Evolutionary conservation across 192 early-diverging fungal species (phyloP), one percentile per base, ranked within the genome.

Genomic region (Podila epigama): DNA sequence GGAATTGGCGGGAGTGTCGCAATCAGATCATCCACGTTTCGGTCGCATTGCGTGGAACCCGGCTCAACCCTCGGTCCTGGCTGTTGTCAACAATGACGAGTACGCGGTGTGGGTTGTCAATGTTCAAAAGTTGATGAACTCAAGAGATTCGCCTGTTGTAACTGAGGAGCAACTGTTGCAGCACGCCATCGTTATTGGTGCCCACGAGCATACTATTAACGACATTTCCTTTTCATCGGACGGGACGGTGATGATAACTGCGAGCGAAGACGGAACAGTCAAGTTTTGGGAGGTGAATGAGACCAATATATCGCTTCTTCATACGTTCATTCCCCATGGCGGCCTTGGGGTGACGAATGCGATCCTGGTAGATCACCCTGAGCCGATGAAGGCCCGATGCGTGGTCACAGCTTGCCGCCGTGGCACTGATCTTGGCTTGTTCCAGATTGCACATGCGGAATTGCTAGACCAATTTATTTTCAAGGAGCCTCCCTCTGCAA

Each of bases 151-250:
- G 6, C 57, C 48, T 10, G 56, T 34, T 1, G 36, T 81, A 6
- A 69, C 56, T 10, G 82, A 84, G 52, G 34, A 22, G 27, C 75
- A 84, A 13, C 55, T 79, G 28, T 39, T 59, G 13, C 36, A 60
- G 3, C 70, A 79, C 29, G 40, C 80, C 33, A 29, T 72, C 32
- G 70, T 79, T 27, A 69, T 78, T 27, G 52, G 52, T 15, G 69
- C 65, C 1, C 68, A 81, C 63, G 66, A 69, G 15, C 72, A 84
- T 79, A 48, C 75, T 16, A 75, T 84, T 37, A 79, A 66, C 41
- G 83, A 84, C 42, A 53, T 84, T 31, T 63, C 75, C 9, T 84
- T 82, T 35, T 84, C 83, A 4, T 63, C 66, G 4, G 83, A 84
- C 42, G 83, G 83, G 33, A 63, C 83, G 13, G 80, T 70, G 37